phyloP scores from a whole-genome alignment of 106 monocot species.

The Acanthochlamys bracteata region DNA sequence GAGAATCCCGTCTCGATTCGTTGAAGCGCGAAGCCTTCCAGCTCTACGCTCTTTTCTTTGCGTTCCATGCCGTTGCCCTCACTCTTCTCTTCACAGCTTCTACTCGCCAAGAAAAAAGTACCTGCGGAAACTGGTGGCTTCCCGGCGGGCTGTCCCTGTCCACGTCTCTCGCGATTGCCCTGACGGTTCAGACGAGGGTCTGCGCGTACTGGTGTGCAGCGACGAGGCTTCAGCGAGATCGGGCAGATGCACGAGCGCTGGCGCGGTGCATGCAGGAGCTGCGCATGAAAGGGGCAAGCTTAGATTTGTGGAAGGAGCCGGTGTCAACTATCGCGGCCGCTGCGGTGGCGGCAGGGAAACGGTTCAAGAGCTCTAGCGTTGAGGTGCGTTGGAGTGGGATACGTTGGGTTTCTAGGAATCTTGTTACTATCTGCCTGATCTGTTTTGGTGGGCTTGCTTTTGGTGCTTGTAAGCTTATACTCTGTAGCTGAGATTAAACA shows the following conservation, averaged over 20 bases:
- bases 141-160: conserved; percentile 46
- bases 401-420: conserved; percentile 39
- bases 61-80: conserved; percentile 71
- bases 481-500: conserved; percentile 65
- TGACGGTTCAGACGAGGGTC: conserved; percentile 41
- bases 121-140: conserved; percentile 53
- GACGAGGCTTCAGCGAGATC: conserved; percentile 35
- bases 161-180: conserved; percentile 54
- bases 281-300: conserved; percentile 87
- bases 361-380: conserved; percentile 79
- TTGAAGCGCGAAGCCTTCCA: conserved; percentile 62
- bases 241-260: conserved; percentile 56
- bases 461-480: conserved; percentile 40
- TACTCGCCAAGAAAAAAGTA: not conserved
- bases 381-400: conserved; percentile 47
- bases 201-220: conserved; percentile 40
- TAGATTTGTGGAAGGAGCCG: conserved; percentile 59
- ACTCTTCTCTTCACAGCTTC: conserved; percentile 58
- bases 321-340: not conserved
- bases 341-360: conserved; percentile 12
- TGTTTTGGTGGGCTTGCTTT: conserved; percentile 35
- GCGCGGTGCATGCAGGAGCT: conserved; percentile 62
- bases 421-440: conserved; percentile 35
- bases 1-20: conserved; percentile 43
- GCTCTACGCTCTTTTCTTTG: conserved; percentile 73